These are phyloP conservation scores for Sistotremastrum suecicum DNA, from an alignment of 768 basidiomycete species.

Conservation along the genomic window DNA sequence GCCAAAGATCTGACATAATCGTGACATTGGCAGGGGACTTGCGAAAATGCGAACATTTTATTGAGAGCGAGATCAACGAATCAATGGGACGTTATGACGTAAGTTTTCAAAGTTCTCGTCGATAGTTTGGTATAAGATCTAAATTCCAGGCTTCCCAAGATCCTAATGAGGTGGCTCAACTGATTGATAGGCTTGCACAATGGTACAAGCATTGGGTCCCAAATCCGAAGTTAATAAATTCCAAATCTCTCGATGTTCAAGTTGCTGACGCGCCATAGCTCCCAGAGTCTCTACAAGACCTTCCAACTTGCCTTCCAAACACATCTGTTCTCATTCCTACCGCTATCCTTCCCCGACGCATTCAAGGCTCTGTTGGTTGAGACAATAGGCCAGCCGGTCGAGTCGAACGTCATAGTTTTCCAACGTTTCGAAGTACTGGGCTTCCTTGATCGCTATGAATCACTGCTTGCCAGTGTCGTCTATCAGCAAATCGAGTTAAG, in stretches of 20 bases:
- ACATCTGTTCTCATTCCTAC: conserved; percentile 56
- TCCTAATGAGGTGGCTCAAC: conserved; percentile 32
- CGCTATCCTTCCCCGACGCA: conserved; percentile 48
- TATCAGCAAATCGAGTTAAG: conserved; percentile 75
- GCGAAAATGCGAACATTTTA: conserved; percentile 40
- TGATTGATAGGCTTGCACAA: conserved; percentile 45
- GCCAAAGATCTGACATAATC: too few species aligned
- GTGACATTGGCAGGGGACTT: conserved; percentile 37
- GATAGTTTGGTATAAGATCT: not conserved
- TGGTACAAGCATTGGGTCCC: conserved; percentile 75
- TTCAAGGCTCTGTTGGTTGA: conserved; percentile 54
- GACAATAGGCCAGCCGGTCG: conserved; percentile 38
- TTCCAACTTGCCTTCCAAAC: conserved; percentile 64
- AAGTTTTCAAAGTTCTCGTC: conserved; percentile 4
- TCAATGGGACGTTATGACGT: conserved; percentile 56
- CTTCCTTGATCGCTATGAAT: conserved; percentile 71
- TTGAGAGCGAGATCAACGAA: conserved; percentile 43
- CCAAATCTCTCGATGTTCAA: not conserved
- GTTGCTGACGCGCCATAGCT: not conserved
- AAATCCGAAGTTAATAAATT: conserved; percentile 37
- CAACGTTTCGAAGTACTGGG: conserved; percentile 54
- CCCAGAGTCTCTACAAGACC: conserved; percentile 15
- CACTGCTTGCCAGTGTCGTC: conserved; percentile 68
- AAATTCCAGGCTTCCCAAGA: conserved; percentile 28
- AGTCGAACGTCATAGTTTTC: conserved; percentile 37